A percentile compares a stretch with the other conserved stretches of the same genome.
Evolutionary conservation across 345 rosid species (phyloP).

Genomic region (Pugionium dolabratum): DNA sequence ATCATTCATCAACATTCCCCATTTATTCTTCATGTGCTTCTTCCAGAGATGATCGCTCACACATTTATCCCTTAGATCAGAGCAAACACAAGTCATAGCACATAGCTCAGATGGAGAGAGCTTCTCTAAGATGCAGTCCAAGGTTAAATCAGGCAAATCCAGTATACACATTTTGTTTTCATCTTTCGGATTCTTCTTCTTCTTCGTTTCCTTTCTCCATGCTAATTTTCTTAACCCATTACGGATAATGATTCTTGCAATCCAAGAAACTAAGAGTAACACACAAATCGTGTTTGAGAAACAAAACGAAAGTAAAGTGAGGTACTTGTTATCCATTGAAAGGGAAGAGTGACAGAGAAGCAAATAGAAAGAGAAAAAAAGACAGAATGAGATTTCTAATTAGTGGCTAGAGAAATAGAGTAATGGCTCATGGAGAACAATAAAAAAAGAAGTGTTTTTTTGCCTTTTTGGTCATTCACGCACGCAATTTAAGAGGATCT

Average conservation of each 20-base stretch:
- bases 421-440: not conserved
- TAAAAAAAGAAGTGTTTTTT: not conserved
- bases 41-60: constrained; percentile 69
- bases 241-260: constrained; percentile 16
- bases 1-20: constrained; percentile 69
- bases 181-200: constrained; percentile 34
- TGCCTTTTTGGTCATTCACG: not conserved
- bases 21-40: constrained; percentile 71
- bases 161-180: constrained; percentile 48
- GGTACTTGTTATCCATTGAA: constrained; percentile 29
- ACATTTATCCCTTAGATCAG: constrained; percentile 62
- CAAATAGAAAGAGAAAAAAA: not conserved
- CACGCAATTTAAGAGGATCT: constrained; percentile 34
- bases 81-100: constrained; percentile 66
- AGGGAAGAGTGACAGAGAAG: not conserved
- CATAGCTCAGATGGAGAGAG: constrained; percentile 71
- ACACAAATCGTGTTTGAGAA: constrained; percentile 22
- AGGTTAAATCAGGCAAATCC: constrained; percentile 78
- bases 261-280: constrained; percentile 32
- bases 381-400: not conserved
- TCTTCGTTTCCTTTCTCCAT: constrained; percentile 13
- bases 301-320: constrained; percentile 24
- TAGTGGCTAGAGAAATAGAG: not conserved
- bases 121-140: constrained; percentile 73
- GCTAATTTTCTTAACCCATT: constrained; percentile 4